These are phyloP conservation scores for Citrus sp. DNA, from an alignment of 345 rosid species.

Conservation along the genomic window DNA sequence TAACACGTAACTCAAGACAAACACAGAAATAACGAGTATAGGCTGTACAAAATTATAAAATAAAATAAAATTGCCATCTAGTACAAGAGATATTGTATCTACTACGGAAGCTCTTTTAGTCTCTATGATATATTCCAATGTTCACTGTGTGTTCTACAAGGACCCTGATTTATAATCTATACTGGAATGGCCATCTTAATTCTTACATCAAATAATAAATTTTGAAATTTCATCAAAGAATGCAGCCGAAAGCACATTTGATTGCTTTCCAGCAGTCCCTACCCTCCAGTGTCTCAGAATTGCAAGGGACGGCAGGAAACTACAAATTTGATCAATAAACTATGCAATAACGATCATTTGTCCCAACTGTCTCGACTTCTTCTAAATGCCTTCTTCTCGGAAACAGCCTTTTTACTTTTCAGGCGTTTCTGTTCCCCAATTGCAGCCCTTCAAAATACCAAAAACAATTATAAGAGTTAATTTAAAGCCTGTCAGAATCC, in stretches of 20 bases:
- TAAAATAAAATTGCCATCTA: not conserved
- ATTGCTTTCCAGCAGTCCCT: conserved; percentile 2
- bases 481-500: not conserved
- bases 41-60: too few species aligned
- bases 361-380: conserved; percentile 82
- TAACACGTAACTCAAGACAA: not conserved
- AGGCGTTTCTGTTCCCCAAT: conserved; percentile 79
- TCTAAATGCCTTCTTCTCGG: conserved; percentile 80
- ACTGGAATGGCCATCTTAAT: not conserved
- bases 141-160: not conserved
- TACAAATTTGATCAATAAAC: conserved; percentile 1
- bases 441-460: conserved; percentile 58
- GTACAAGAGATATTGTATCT: too few species aligned
- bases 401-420: conserved; percentile 68
- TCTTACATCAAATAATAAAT: conserved; percentile 1
- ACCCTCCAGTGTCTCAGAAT: not conserved
- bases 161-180: not conserved
- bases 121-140: not conserved
- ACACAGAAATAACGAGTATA: not conserved
- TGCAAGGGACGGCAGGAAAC: not conserved
- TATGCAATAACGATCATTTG: conserved; percentile 14
- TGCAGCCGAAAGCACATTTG: not conserved
- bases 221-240: not conserved
- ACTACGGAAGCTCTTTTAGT: not conserved
- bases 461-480: conserved; percentile 1